Evolutionary conservation across 2,329 filamentous ascomycete species (phyloP), one percentile per base, ranked within the genome.

Genomic region (Colletotrichum phormii): DNA sequence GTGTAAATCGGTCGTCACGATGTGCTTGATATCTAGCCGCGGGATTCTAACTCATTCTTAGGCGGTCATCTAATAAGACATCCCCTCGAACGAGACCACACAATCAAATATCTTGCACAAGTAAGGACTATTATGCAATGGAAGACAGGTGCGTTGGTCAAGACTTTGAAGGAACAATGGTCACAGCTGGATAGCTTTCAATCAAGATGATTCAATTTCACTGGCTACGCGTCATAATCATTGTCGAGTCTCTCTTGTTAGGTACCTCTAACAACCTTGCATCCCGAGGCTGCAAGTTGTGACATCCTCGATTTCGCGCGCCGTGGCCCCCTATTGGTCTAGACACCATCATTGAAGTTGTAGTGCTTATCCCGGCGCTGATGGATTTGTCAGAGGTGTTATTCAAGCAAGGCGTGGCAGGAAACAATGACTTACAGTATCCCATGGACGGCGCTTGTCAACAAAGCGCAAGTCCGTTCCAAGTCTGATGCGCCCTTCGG

Each of bases 381-480:
- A 4, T 42, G 3, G 33, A 1, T 1, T n/a, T n/a, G 11, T 71
- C 15, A 71, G 62, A 2, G 29, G 6, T 5, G 1, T 8, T 15
- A 8, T 26, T 33, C 0, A 2, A 60, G 1, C 13, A 29, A 6
- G 5, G 18, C 8, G 2, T 9, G 5, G 13, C 8, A 18, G 15
- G 4, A 0, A 1, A 6, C 37, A 42, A 42, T 42, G 33, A 55
- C 67, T 60, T 24, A 84, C 84, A 74, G 79, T 85, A 74, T 89
- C 88, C 81, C 86, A 89, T 1, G 84, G 84, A 68, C 83, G 84
- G 7, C 84, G 85, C 33, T 51, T 72, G 74, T 90, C 83, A 8
- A 89, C 88, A 75, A 90, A 90, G 1, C 89, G 83, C 63, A 90
- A 75, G 76, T 90, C 88, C 2, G 89, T 90, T 0, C 86, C 89